These are phyloP conservation scores for Syzygium malaccense DNA, from an alignment of 441 rosid genomes.

Conservation along the genomic window DNA sequence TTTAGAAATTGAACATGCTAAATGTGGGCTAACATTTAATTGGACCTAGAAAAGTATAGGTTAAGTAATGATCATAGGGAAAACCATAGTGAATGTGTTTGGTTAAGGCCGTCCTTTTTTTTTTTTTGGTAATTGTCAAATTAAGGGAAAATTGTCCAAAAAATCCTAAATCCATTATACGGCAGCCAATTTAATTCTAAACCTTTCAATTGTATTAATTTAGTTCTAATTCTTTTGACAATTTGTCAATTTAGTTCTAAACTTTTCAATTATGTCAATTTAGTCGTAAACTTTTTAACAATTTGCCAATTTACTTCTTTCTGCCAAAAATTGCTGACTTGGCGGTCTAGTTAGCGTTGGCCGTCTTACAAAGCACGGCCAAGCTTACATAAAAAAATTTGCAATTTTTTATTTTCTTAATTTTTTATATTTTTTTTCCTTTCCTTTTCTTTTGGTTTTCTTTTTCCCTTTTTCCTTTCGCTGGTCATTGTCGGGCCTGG, in stretches of 20 bases:
- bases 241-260: background rate
- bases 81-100: background rate
- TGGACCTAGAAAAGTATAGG: background rate
- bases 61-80: background rate
- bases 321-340: background rate
- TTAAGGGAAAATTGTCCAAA: background rate
- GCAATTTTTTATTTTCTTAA: background rate
- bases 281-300: background rate
- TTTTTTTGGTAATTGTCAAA: background rate
- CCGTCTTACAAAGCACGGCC: background rate
- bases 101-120: background rate
- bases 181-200: background rate
- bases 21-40: background rate
- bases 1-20: background rate
- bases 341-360: background rate
- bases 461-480: too few species aligned
- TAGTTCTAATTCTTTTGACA: background rate
- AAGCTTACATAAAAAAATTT: background rate
- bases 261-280: too few species aligned
- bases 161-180: background rate
- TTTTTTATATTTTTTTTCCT: background rate
- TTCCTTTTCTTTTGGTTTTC: too few species aligned
- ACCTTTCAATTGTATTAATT: background rate
- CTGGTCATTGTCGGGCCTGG: background rate
- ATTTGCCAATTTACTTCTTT: background rate